Base-by-base conservation (phyloP, 2,329 filamentous ascomycete species). In the Diaporthe australafricana region DNA sequence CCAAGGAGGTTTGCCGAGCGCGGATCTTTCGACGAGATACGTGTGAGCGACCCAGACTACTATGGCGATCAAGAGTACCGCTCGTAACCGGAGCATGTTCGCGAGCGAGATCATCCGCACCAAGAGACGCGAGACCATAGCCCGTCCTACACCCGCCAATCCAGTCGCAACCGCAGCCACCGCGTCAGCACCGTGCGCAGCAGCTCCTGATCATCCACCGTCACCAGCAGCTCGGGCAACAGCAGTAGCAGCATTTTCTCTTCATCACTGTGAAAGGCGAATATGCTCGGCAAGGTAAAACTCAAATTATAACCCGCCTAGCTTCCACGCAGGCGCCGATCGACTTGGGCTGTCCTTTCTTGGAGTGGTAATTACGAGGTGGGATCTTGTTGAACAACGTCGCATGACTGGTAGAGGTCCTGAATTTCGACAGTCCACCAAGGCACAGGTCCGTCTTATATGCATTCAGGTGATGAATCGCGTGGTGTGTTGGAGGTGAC, bases 221-320 rank as follows among this genome's bases (percentile, higher is more conserved):
- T 81, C 6, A 83, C 82, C 52, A 87, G 84, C 72, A 83, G 80
- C 14, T 84, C 83, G 6, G 84, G 82, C 20, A 86, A 85, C 77
- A 87, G 83, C 73, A 85, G 81, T 71, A 85, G 84, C 25, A 85
- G 84, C 30, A 88, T n/a, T n/a, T n/a, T n/a, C n/a, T 86, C 2
- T 77, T 77, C 20, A 76, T 83, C 50, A 86, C 86, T 12, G 80
- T 86, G 20, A 87, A 84, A 77, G 89, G 84, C 81, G 88, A 91
- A 71, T 94, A 93, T 75, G 92, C 93, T 12, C 93, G 93, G 83
- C 95, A 93, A 81, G 95, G 95, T 77, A 97, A 95, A 87, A 98
- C 95, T 17, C 91, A 93, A 76, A 95, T 98, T 80, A 95, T 96
- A 0, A 91, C 90, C 72, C 89, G 92, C 70, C 86, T 98, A 72